Base-by-base conservation (phyloP, 176 grass and related monocot genomes). In the Aegilops speltoides region DNA sequence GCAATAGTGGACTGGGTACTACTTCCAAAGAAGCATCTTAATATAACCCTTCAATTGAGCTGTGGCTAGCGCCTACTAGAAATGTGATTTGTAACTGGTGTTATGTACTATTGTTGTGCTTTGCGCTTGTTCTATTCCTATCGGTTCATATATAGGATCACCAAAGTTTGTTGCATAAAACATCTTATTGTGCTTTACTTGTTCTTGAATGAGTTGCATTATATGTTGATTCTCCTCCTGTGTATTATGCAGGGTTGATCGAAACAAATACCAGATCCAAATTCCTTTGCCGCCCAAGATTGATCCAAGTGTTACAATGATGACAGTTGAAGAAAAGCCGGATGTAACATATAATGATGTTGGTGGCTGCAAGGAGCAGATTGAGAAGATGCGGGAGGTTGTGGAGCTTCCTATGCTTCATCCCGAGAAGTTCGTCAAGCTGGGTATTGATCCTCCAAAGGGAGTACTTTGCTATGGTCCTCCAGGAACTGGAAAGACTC, bases 361-460 rank as follows among this genome's bases (percentile, higher is more conserved):
- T 67, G 90, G 93, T 89, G 93, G 93, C 5, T 95, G 90, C 60
- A 95, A 95, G 79, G 93, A 92, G 76, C 93, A 92, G 79, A 95
- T 92, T 50, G 93, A 95, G 74, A 92, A 92, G 75, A 92, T 95
- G 93, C 90, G 86, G 26, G 93, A 95, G 77, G 93, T 92, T 75
- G 93, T 95, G 23, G 93, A 95, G 78, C 85, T 92, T 74, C 88
- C 93, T 72, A 95, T 95, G 93, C 93, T 95, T 88, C 93, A 95
- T 76, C 93, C 90, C 7, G 90, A 95, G 83, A 95, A 92, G 83
- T 95, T 92, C 67, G 90, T 92, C 20, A 90, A 92, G 68, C 85
- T 95, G 5, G 93, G 93, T 45, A 92, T 95, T 77, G 90, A 92
- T 76, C 93, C 93, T 78, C 93, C 93, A 0, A 92, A 92, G 81